Base-by-base conservation (phyloP, 2,329 filamentous ascomycete genomes). In the Tolypocladium tropicale region DNA sequence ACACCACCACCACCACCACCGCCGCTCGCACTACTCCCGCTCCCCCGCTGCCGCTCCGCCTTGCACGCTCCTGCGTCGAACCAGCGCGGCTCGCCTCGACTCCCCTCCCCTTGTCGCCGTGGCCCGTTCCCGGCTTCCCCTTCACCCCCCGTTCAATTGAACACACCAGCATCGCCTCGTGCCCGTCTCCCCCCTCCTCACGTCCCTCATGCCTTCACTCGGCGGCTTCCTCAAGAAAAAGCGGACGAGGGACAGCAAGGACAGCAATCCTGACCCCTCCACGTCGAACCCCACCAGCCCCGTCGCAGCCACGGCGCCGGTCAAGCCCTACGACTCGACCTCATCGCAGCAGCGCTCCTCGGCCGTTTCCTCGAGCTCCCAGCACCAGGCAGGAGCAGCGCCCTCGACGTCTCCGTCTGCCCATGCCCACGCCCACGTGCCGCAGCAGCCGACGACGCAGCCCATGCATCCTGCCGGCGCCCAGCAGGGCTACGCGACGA, bases 141-240 rank as follows among this genome's bases (percentile, higher is more conserved):
- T 28, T n/a, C n/a, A n/a, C n/a, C 23, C 53, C 33, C 41, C 16
- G 48, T 30, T n/a, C 50, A 34, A 52, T 25, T 37, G 50, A 34
- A 53, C 53, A 51, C 57, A 54, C 54, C 53, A 39, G 32, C 43
- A 30, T 49, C 36, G 18, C 34, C 32, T 46, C 41, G 25, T 36
- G 25, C 50, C 41, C 34, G 48, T 56, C 48, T 52, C 55, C 52
- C 55, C 48, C 25, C 54, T 34, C 54, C 57, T 55, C 51, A 54
- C 51, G 48, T 53, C 59, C 28, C 30, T 21, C 72, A 97, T 99
- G 94, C 94, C 92, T 85, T 89, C 84, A 74, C 83, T 96, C 79
- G 90, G 90, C 79, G 89, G 90, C 74, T 91, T 96, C 71, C 84
- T 97, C 72, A 96, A 96, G 83, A 97, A 96, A 84, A 96, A 95